Evolutionary conservation across 2,329 filamentous ascomycete genomes (phyloP).

Genomic region (Hymenoscyphus fructigenus): DNA sequence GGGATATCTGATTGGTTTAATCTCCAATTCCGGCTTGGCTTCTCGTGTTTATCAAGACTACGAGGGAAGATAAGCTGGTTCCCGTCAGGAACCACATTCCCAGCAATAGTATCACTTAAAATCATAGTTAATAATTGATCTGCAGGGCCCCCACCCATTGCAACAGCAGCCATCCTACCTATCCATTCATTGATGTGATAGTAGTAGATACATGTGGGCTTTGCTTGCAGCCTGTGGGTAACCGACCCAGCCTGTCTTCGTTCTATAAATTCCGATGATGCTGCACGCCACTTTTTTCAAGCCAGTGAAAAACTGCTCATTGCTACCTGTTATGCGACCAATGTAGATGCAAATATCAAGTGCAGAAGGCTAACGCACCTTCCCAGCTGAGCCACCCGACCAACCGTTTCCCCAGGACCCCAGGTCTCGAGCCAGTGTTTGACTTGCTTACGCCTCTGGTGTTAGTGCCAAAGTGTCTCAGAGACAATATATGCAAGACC

Average conservation of each 20-base stretch:
- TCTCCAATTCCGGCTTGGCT: neutral
- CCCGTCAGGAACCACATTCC: conserved; percentile 2
- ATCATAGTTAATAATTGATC: conserved; percentile 7
- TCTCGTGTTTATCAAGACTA: neutral
- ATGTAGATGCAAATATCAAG: neutral
- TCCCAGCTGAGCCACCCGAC: neutral
- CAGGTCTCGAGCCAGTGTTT: no score
- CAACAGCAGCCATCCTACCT: neutral
- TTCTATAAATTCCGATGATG: neutral
- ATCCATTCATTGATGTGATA: conserved; percentile 5
- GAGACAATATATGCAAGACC: neutral
- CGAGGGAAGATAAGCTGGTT: neutral
- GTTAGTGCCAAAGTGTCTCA: neutral
- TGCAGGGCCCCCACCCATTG: conserved; percentile 8
- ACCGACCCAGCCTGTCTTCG: neutral
- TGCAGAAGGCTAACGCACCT: neutral
- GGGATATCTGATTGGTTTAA: conserved; percentile 6
- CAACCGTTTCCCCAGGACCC: neutral
- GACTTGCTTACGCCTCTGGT: neutral
- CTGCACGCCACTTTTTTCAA: neutral
- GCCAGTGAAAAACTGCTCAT: neutral
- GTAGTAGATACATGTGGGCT: neutral
- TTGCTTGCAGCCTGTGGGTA: neutral
- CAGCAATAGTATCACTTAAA: conserved; percentile 8
- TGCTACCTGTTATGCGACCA: neutral